These are phyloP conservation scores for Rubus parviflorus DNA, from an alignment of 306 rosid genomes.

Conservation along the genomic window DNA sequence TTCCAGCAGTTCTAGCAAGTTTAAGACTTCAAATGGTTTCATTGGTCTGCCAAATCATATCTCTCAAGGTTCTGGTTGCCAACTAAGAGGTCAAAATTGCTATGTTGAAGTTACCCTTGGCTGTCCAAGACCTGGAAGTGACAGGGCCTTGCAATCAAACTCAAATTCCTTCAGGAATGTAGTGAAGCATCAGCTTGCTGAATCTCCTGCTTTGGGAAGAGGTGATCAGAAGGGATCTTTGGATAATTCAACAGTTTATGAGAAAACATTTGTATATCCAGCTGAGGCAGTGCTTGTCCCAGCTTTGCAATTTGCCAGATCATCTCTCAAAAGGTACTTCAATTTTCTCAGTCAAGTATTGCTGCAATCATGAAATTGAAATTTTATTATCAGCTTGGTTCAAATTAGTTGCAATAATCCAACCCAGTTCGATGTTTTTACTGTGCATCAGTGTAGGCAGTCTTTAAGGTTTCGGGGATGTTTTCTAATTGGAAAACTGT, in stretches of 20 bases:
- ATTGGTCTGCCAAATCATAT: constrained; percentile 74
- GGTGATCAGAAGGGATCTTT: constrained; percentile 67
- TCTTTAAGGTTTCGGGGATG: background rate
- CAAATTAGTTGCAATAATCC: constrained; percentile 8
- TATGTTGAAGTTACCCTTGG: constrained; percentile 92
- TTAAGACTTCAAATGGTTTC: constrained; percentile 67
- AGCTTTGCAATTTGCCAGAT: constrained; percentile 67
- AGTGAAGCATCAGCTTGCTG: constrained; percentile 52
- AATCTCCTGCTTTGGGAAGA: constrained; percentile 55
- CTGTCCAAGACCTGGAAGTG: constrained; percentile 61
- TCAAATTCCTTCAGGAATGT: constrained; percentile 43
- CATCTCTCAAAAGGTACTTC: constrained; percentile 80
- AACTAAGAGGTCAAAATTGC: constrained; percentile 78
- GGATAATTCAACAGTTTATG: constrained; percentile 50
- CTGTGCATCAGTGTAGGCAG: background rate
- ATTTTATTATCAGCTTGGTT: background rate
- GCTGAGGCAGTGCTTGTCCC: constrained; percentile 93
- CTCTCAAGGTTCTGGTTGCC: constrained; percentile 83
- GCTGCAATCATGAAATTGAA: background rate
- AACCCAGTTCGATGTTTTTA: background rate
- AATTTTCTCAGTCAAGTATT: background rate
- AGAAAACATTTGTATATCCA: constrained; percentile 81
- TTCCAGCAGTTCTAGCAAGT: constrained; percentile 65
- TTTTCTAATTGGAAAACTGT: background rate
- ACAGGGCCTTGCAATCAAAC: constrained; percentile 46